Base-by-base conservation (phyloP, 202 grass and related monocot genomes). In the Zizania palustris region DNA sequence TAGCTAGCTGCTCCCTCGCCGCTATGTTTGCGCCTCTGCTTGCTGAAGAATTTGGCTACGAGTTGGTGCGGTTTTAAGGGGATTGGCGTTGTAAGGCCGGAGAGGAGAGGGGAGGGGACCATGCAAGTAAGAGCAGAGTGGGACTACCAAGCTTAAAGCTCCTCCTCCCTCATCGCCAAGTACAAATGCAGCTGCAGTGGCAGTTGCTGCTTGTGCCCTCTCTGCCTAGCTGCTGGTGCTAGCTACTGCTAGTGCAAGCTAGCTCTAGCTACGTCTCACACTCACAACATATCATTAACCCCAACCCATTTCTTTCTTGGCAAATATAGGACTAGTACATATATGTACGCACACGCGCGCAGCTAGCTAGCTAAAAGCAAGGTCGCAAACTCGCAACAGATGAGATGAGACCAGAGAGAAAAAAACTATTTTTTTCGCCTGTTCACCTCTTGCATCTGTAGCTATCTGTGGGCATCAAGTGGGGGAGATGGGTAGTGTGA, bases 21-120 rank as follows among this genome's bases (percentile, higher is more conserved):
- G 22, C 39, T 74, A 9, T 37, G 40, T 38, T 49, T 10, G 15
- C 53, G 44, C 65, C 42, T 73, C 35, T 34, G 38, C 49, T 59
- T 67, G 61, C 68, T 75, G 76, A 80, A 58, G 80, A 87, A 88
- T 62, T 76, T 93, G 68, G 85, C 69, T 38, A 82, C 3, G 60
- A 85, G 85, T 82, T 90, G 80, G 60, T 88, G 82, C 50, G 74
- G 83, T 83, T 90, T 89, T 85, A 89, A 85, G 86, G 77, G 50
- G 82, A 81, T 77, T 77, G 72, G 66, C 43, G 59, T 44, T 60
- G 71, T 60, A 63, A 76, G 81, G 69, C 1, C 63, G 64, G 76
- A 15, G 55, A 7, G 12, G 14, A 16, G 13, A 22, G 3, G 38
- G 16, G 11, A 44, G 48, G 86, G 86, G 86, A 88, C 86, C 86